These are phyloP conservation scores for Stentor roeselii DNA, from an alignment of 73 alveolate genomes.

Conservation along the genomic window DNA sequence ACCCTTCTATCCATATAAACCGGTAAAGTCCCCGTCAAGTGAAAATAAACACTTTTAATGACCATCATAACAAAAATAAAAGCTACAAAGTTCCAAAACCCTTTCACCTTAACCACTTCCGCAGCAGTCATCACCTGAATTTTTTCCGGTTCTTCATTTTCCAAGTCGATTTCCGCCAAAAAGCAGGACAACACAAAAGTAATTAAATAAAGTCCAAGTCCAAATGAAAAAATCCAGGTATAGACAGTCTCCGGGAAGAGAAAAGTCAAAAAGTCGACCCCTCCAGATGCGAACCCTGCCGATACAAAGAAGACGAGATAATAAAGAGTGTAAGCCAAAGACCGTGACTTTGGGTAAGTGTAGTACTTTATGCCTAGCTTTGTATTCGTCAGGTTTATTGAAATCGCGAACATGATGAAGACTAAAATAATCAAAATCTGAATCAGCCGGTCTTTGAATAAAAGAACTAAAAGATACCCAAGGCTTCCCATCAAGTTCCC, in stretches of 20 bases:
- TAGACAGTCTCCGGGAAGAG: background rate
- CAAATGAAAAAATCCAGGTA: background rate
- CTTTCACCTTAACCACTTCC: background rate
- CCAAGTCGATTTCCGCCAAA: constrained; percentile 24
- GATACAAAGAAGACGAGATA: background rate
- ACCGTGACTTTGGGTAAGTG: background rate
- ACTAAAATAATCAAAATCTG: background rate
- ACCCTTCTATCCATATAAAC: constrained; percentile 13
- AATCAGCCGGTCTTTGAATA: background rate
- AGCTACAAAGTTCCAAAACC: background rate
- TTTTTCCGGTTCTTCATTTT: background rate
- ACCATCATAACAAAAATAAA: background rate
- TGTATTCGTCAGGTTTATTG: background rate
- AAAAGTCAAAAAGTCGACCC: background rate
- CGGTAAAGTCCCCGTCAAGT: background rate
- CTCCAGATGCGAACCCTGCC: constrained; percentile 1
- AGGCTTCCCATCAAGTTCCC: background rate
- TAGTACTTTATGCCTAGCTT: constrained; percentile 20
- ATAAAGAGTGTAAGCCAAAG: background rate
- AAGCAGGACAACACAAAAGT: background rate
- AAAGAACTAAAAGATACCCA: background rate
- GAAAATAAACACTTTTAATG: background rate
- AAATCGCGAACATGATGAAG: background rate
- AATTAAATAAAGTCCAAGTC: background rate
- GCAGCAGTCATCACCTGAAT: background rate